Conservation (phyloP, 179 eudicot species). For the Amaranthus tricolor region DNA sequence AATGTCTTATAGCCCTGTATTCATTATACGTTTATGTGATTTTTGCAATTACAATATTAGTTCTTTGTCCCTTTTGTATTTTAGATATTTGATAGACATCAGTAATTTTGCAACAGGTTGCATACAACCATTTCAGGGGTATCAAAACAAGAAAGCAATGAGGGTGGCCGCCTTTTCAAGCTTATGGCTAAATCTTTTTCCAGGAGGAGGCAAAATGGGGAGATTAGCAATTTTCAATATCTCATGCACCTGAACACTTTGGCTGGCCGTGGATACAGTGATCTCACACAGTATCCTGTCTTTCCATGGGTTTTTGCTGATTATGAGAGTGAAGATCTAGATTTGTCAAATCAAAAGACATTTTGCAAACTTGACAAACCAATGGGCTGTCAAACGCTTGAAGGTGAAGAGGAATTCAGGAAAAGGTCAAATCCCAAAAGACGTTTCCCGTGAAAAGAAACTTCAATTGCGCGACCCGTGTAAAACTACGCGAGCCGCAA, state of each 20-base stretch:
- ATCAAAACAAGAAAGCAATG: slow-evolving; percentile 82
- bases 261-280: slow-evolving; percentile 99
- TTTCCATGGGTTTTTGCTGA: slow-evolving; percentile 99
- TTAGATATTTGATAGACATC: not conserved
- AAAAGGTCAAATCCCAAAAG: no score
- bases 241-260: slow-evolving; percentile 99
- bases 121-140: slow-evolving; percentile 94
- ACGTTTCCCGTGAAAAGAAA: no score
- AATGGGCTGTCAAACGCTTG: slow-evolving; percentile 95
- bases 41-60: no score
- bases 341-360: slow-evolving; percentile 67
- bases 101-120: slow-evolving; percentile 57
- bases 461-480: no score
- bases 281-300: slow-evolving; percentile 98
- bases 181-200: slow-evolving; percentile 88
- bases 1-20: no score
- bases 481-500: no score
- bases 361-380: slow-evolving; percentile 94
- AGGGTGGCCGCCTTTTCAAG: slow-evolving; percentile 95
- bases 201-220: slow-evolving; percentile 99
- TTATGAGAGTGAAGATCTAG: slow-evolving; percentile 87
- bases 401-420: slow-evolving; percentile 92
- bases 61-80: not conserved
- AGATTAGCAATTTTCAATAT: slow-evolving; percentile 98
- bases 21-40: no score